Percentiles rank a stretch among this genome's conserved stretches.
phyloP scores from a whole-genome alignment of 2,329 filamentous ascomycete genomes.

The Leptographium flavum region DNA sequence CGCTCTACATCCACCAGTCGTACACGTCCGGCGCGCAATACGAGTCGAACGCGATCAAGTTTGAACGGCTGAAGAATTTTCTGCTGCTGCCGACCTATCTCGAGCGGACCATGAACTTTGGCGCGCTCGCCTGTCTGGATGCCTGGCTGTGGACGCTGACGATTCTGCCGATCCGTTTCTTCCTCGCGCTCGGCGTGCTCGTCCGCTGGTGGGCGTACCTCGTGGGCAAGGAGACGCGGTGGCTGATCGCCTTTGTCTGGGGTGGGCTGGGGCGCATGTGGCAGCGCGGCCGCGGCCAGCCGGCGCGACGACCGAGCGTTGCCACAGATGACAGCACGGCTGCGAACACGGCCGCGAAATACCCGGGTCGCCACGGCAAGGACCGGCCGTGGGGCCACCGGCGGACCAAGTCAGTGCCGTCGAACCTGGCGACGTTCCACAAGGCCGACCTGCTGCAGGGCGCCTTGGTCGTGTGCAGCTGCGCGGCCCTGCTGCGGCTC shows the following conservation, averaged over 20 bases:
- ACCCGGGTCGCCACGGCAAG: no score
- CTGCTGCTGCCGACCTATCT: constrained; percentile 67
- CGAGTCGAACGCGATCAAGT: constrained; percentile 83
- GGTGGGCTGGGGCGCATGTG: constrained; percentile 67
- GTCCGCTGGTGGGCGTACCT: constrained; percentile 65
- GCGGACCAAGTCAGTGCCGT: constrained; percentile 72
- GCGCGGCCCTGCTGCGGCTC: constrained; percentile 71
- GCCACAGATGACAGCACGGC: not conserved
- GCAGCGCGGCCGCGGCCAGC: constrained; percentile 38
- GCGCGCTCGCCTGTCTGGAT: constrained; percentile 80
- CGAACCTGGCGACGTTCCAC: constrained; percentile 70
- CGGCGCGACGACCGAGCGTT: constrained; percentile 5
- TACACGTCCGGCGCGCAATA: constrained; percentile 53
- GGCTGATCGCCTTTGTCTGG: constrained; percentile 64
- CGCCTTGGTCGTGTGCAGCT: constrained; percentile 73
- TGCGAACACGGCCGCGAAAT: no score
- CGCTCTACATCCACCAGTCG: constrained; percentile 50
- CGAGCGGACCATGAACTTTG: constrained; percentile 76
- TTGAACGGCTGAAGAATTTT: constrained; percentile 84
- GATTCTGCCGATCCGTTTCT: constrained; percentile 78
- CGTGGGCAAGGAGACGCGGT: constrained; percentile 55
- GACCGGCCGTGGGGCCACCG: constrained; percentile 31
- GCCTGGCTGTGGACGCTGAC: constrained; percentile 96
- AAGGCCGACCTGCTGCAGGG: constrained; percentile 94
- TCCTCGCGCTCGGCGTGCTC: constrained; percentile 65